Evolutionary conservation across 2,329 filamentous ascomycete genomes (phyloP).

Genomic region (Grosmannia clavigera): DNA sequence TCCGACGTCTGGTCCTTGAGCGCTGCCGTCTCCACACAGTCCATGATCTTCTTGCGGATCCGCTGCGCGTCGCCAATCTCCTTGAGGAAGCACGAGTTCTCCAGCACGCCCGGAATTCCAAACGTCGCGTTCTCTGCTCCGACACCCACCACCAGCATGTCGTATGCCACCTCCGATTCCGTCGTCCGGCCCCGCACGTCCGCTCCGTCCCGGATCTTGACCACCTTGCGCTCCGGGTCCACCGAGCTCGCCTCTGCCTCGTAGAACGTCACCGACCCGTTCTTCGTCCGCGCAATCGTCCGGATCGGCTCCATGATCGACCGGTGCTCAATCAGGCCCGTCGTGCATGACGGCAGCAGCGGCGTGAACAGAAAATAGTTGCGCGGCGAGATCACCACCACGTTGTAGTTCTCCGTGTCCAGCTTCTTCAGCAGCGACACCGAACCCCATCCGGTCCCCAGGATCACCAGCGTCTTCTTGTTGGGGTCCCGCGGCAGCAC

Average conservation of each 20-base stretch:
- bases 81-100: constrained; percentile 96
- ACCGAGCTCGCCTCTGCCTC: constrained; percentile 95
- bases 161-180: constrained; percentile 85
- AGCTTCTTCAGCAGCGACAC: constrained; percentile 97
- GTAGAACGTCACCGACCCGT: constrained; percentile 87
- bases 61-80: constrained; percentile 92
- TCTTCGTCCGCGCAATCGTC: constrained; percentile 91
- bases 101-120: constrained; percentile 87
- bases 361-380: constrained; percentile 99
- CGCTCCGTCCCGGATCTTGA: constrained; percentile 84
- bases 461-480: constrained; percentile 95
- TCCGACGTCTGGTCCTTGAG: constrained; percentile 91
- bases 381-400: constrained; percentile 90
- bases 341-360: constrained; percentile 91
- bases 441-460: constrained; percentile 91
- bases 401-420: constrained; percentile 98
- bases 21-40: constrained; percentile 94
- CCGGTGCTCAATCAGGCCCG: constrained; percentile 93
- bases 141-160: constrained; percentile 96
- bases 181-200: constrained; percentile 76
- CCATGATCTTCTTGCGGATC: constrained; percentile 98
- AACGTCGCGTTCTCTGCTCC: constrained; percentile 98
- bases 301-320: constrained; percentile 99
- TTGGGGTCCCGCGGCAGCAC: constrained; percentile 67
- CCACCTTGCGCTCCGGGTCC: constrained; percentile 78